Evolutionary conservation across 208 protist species (phyloP).

Genomic region (Sergeia podlipaevii): DNA sequence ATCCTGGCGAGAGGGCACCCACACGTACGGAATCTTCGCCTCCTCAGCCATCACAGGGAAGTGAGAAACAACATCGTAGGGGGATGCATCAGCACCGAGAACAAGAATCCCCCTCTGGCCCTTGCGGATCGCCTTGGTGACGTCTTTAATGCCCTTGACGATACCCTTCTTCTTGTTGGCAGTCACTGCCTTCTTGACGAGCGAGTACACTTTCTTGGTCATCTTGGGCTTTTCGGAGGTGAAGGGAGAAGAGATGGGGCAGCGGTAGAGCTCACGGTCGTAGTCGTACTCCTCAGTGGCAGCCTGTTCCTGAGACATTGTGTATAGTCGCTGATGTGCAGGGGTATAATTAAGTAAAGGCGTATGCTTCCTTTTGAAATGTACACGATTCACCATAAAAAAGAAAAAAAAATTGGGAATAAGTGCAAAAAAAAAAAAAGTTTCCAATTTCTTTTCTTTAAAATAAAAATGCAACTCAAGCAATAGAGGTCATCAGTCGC

Average conservation of each 20-base stretch:
- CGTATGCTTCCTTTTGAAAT: no score
- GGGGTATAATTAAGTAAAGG: no score
- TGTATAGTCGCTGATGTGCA: conserved; percentile 8
- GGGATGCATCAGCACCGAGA: conserved; percentile 90
- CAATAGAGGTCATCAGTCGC: no score
- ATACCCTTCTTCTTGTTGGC: conserved; percentile 90
- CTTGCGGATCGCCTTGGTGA: conserved; percentile 92
- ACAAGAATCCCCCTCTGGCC: conserved; percentile 90
- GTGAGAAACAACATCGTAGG: conserved; percentile 93
- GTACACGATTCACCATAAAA: neutral
- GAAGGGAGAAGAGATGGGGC: conserved; percentile 89
- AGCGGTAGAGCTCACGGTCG: conserved; percentile 90
- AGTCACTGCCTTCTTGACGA: conserved; percentile 90
- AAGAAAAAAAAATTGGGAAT: no score
- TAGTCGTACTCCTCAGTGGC: conserved; percentile 83
- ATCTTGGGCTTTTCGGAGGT: conserved; percentile 92
- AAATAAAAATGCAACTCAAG: no score
- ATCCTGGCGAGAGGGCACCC: conserved; percentile 91
- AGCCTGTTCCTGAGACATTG: conserved; percentile 55
- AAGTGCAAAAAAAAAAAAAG: no score
- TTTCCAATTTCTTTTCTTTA: no score
- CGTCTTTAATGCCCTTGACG: conserved; percentile 93
- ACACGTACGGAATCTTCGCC: conserved; percentile 92
- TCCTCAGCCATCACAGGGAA: conserved; percentile 92
- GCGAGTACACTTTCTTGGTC: conserved; percentile 94